Evolutionary conservation across 306 rosid species (phyloP), one percentile per base, ranked within the genome.

Genomic region (Lathyrus aphaca): DNA sequence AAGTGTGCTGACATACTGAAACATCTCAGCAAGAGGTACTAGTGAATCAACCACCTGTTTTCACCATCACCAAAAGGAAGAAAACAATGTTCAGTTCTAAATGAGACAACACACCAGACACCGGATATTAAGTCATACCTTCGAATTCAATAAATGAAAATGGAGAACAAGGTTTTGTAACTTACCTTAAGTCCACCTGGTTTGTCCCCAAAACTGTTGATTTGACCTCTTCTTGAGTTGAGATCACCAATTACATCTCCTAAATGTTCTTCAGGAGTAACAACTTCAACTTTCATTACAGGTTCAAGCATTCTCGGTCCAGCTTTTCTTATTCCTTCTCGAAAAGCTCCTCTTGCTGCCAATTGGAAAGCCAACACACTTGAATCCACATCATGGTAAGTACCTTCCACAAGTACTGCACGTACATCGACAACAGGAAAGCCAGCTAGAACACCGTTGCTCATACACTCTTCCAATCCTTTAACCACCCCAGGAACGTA

Each of bases 241-340:
- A 94, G 96, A 84, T 94, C 97, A 59, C 97, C 99, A 37, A 94
- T 94, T 15, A 94, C 99, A 66, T 94, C 99, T 62, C 99, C 96
- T 21, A 94, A 81, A 82, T 94, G 99, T 69, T 94, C 97, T 77
- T 94, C 96, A 14, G 96, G 97, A 5, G 99, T 94, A 66, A 94
- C 88, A 70, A 94, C 99, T 77, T 94, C 99, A 21, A 94, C 99
- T 74, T 84, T 91, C 97, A 94, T 94, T 32, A 91, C 55, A 5
- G 99, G 99, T 73, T 94, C 99, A 35, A 94, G 97, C 99, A 94
- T 91, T 81, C 18, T 88, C 3, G 97, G 99, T 64, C 79, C 89
- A 5, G 96, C 96, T 80, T 85, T 87, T 75, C 82, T 87, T 13
- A 94, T 37, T 44, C 99, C 99, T 29, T 91, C 99, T 18, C 95